Evolutionary conservation across 1,284 basidiomycete species (phyloP), one percentile per base, ranked within the genome.

Genomic region (Spongispora temasekensis): DNA sequence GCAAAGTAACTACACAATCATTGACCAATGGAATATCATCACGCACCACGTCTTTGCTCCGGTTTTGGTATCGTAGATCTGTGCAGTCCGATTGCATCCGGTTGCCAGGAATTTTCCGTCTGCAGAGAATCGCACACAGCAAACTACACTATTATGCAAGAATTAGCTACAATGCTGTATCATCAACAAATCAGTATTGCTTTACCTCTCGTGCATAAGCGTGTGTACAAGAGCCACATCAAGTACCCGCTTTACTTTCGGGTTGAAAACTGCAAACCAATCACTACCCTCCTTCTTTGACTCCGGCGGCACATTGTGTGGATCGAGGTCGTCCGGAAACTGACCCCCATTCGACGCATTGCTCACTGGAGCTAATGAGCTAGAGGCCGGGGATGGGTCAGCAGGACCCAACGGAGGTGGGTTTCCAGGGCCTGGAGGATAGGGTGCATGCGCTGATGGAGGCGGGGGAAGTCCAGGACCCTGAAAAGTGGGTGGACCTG

Each of bases 211-310:
- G 74, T 99, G 97, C 71, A 89, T 87, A 34, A 99, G 80, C 2
- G 93, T 97, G 75, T 98, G 94, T 23, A 95, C 89, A 58, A 98
- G 77, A 53, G 80, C 81, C n/a, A 99, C 93, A 74, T 98, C 95
- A 59, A 97, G 79, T 61, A 86, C 83, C 54, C 89, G 82, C 77
- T 94, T 93, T 61, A 86, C 86, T 68, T 91, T 90, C 17, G 93
- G 90, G 74, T 95, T 97, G 81, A 95, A 98, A 56, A 97, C 86
- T 21, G 94, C 95, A 70, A 96, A 92, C 97, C 97, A 99, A 76
- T 98, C 97, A 37, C 81, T 79, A 0, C 95, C 96, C 73, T 95
- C 92, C 76, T 92, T 93, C 75, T 86, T 87, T 57, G 81, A 66
- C 60, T 87, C 83, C 1, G 83, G 73, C 0, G 84, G 81, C 5